A percentile compares a stretch with the other conserved stretches of the same genome.
Evolutionary conservation across 108 stramenopile genomes (phyloP).

Genomic region (Parmales sp.): DNA sequence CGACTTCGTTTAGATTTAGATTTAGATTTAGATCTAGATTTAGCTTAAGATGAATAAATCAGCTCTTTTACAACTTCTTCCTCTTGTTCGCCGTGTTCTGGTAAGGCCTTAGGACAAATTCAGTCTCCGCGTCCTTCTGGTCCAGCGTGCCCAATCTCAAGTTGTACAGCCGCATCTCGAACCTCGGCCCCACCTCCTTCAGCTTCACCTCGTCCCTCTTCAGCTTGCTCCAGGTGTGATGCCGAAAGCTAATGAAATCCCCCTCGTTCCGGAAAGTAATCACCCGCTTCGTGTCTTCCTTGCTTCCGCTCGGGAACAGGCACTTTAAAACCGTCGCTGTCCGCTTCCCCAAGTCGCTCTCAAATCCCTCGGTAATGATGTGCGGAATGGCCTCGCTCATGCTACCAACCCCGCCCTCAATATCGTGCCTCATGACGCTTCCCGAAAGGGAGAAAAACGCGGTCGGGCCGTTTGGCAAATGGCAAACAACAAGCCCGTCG

Average conservation of each 20-base stretch:
- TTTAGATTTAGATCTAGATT: too few relatives aligned
- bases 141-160: conserved; percentile 88
- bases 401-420: conserved; percentile 72
- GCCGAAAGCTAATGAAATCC: conserved; percentile 94
- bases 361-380: conserved; percentile 78
- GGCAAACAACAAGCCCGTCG: conserved; percentile 92
- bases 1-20: too few relatives aligned
- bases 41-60: too few relatives aligned
- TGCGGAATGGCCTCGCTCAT: conserved; percentile 94
- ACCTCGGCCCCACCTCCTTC: conserved; percentile 93
- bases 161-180: conserved; percentile 94
- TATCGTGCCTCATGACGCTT: conserved; percentile 88
- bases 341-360: conserved; percentile 69
- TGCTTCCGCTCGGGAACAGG: conserved; percentile 86
- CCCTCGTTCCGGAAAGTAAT: conserved; percentile 87
- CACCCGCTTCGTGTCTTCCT: conserved; percentile 79
- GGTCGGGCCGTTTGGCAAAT: conserved; percentile 95
- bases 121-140: conserved; percentile 90
- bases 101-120: conserved; percentile 94
- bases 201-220: conserved; percentile 69
- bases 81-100: conserved; percentile 91
- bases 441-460: conserved; percentile 86
- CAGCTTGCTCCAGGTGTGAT: conserved; percentile 88
- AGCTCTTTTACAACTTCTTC: conserved; percentile 28
- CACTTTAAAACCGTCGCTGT: conserved; percentile 84